phyloP scores from a whole-genome alignment of 2,329 filamentous ascomycete genomes.

The Aspergillus sp. region DNA sequence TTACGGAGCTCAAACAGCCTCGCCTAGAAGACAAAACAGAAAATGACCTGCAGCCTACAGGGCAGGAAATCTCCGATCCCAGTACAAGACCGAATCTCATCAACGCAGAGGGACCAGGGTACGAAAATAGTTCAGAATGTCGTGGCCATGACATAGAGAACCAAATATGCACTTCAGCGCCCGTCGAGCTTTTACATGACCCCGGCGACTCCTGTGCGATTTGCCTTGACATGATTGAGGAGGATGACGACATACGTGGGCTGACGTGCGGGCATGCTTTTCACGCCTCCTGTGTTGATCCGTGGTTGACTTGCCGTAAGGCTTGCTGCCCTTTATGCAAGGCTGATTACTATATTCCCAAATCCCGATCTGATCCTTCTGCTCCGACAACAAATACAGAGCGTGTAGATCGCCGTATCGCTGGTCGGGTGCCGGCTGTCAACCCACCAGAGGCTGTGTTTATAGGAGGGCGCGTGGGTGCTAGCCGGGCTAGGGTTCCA shows the following conservation, averaged over 20 bases:
- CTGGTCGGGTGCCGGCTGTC: conserved; percentile 25
- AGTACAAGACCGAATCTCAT: not conserved
- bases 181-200: conserved; percentile 74
- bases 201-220: conserved; percentile 95
- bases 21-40: not conserved
- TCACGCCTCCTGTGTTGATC: conserved; percentile 92
- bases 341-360: conserved; percentile 94
- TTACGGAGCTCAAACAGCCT: not conserved
- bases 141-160: conserved; percentile 74
- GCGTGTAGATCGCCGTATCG: conserved; percentile 29
- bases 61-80: not conserved
- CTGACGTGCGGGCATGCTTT: conserved; percentile 97
- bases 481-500: not conserved
- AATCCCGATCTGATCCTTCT: conserved; percentile 67
- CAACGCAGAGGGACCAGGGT: conserved; percentile 10
- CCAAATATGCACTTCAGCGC: conserved; percentile 78
- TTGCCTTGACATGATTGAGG: conserved; percentile 89
- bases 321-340: conserved; percentile 98
- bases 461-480: conserved; percentile 25
- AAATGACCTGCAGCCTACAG: not conserved
- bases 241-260: conserved; percentile 92
- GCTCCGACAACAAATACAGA: conserved; percentile 29
- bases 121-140: conserved; percentile 57
- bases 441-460: conserved; percentile 37
- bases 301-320: conserved; percentile 90